phyloP scores from a whole-genome alignment of 129 eudicot genomes.

The Tagetes patula region DNA sequence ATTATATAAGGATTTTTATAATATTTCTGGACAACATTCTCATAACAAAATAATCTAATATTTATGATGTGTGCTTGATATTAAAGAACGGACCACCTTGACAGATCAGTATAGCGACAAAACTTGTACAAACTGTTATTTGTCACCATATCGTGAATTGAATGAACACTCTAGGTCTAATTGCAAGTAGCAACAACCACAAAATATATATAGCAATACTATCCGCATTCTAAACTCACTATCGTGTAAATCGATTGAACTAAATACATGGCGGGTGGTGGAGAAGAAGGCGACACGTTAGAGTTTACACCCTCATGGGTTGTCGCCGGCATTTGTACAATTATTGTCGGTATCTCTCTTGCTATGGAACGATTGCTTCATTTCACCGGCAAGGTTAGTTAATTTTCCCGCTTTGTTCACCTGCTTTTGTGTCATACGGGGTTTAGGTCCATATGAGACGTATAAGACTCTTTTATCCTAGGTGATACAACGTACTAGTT shows the following conservation, averaged over 20 bases:
- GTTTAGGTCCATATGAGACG: background rate
- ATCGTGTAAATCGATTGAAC: conserved; percentile 18
- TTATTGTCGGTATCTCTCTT: conserved; percentile 64
- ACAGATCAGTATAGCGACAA: background rate
- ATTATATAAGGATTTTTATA: no score
- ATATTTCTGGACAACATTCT: no score
- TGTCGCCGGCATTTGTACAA: conserved; percentile 64
- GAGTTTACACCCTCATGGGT: conserved; percentile 82
- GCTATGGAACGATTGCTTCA: conserved; percentile 58
- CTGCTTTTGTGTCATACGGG: background rate
- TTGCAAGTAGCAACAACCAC: background rate
- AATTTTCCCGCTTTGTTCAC: background rate
- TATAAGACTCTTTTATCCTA: background rate
- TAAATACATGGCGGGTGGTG: conserved; percentile 54
- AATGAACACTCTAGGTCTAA: background rate
- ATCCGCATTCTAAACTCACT: background rate
- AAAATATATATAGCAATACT: background rate
- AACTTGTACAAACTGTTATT: background rate
- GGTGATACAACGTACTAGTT: no score
- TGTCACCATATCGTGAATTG: background rate
- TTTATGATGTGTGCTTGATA: background rate
- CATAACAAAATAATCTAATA: background rate
- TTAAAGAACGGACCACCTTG: background rate
- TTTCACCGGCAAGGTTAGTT: conserved; percentile 60
- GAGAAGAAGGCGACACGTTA: conserved; percentile 43